phyloP scores from a whole-genome alignment of 495 filamentous ascomycete species.

The Terfezia boudieri region DNA sequence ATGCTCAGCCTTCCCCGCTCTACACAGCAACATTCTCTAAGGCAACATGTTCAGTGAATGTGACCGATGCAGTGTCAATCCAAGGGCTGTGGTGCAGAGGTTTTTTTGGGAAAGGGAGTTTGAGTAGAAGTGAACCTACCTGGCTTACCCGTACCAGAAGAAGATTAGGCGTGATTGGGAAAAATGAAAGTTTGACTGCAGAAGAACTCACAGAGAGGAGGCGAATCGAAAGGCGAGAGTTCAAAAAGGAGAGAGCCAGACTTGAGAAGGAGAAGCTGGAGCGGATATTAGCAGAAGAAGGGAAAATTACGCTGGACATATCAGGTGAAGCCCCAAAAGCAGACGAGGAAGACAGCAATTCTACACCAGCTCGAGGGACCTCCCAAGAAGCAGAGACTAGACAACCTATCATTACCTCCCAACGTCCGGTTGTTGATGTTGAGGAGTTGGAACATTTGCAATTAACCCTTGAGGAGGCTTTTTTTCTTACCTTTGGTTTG shows the following conservation, averaged over 20 bases:
- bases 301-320: conserved; percentile 23
- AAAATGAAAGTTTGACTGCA: conserved; percentile 34
- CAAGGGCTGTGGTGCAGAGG: conserved; percentile 80
- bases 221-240: conserved; percentile 54
- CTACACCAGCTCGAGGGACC: background rate
- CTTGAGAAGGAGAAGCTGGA: conserved; percentile 62
- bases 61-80: conserved; percentile 52
- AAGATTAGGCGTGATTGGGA: conserved; percentile 36
- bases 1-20: conserved; percentile 34
- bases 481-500: conserved; percentile 69
- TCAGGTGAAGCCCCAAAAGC: conserved; percentile 18
- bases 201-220: conserved; percentile 59
- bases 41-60: conserved; percentile 61
- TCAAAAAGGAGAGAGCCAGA: conserved; percentile 78
- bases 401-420: background rate
- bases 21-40: conserved; percentile 56
- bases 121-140: conserved; percentile 81
- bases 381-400: conserved; percentile 1
- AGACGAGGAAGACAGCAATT: background rate
- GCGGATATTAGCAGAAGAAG: conserved; percentile 36
- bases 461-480: conserved; percentile 69
- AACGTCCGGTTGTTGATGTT: conserved; percentile 21
- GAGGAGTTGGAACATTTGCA: conserved; percentile 78
- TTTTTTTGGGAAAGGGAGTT: conserved; percentile 82
- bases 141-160: conserved; percentile 73